A percentile compares a stretch with the other conserved stretches of the same genome.
Evolutionary conservation across 2,329 filamentous ascomycete species (phyloP).

Genomic region (Colletotrichum somersetense): DNA sequence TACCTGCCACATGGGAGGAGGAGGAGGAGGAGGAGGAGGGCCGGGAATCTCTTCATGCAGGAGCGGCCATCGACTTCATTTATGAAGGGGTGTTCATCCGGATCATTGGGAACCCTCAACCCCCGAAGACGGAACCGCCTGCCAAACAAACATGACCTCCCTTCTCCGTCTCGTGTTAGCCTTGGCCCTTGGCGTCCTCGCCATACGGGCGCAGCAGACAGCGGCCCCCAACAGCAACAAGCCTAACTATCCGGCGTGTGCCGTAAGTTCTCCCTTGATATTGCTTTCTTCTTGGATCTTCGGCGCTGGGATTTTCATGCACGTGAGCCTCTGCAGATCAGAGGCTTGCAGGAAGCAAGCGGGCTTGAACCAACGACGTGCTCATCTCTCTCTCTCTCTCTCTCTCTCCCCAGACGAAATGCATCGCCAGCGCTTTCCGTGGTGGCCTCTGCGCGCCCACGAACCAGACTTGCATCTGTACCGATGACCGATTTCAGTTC

Average conservation of each 20-base stretch:
- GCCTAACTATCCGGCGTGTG: constrained; percentile 39
- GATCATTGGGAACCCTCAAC: background rate
- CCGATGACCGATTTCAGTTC: constrained; percentile 39
- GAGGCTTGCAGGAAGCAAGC: background rate
- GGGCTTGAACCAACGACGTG: background rate
- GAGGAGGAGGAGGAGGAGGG: background rate
- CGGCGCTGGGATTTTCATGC: background rate
- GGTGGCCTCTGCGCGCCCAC: constrained; percentile 42
- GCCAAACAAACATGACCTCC: constrained; percentile 26
- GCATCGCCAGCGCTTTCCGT: constrained; percentile 33
- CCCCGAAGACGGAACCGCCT: background rate
- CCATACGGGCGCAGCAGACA: constrained; percentile 22
- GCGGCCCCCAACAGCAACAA: constrained; percentile 11
- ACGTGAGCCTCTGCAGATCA: background rate
- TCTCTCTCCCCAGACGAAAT: constrained; percentile 19
- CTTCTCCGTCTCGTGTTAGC: constrained; percentile 21
- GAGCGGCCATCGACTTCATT: constrained; percentile 18
- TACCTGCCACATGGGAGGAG: constrained; percentile 28
- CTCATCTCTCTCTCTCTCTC: constrained; percentile 11
- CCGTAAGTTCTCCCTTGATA: constrained; percentile 33
- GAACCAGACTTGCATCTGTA: constrained; percentile 46
- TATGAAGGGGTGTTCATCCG: constrained; percentile 31
- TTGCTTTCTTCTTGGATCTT: background rate
- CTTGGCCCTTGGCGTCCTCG: constrained; percentile 26
- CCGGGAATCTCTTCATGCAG: constrained; percentile 14